These are phyloP conservation scores for Colletotrichum neosansevieriae DNA, from an alignment of 2,329 filamentous ascomycete species.

Conservation along the genomic window DNA sequence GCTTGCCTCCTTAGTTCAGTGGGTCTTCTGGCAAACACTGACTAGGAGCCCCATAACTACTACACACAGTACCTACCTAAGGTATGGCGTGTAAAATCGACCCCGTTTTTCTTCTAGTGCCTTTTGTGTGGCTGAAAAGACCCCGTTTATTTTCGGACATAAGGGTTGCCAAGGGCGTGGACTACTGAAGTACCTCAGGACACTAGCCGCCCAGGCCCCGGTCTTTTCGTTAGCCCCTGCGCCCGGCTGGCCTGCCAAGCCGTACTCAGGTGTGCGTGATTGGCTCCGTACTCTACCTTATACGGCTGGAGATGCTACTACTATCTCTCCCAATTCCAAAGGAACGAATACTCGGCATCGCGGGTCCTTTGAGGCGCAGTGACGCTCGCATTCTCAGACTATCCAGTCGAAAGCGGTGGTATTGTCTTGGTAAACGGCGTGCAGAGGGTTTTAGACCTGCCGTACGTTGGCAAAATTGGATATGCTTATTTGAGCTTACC, in stretches of 20 bases:
- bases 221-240: slow-evolving; percentile 7
- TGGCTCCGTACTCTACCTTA: slow-evolving; percentile 5
- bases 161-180: too few relatives aligned
- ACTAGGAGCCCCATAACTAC: too few relatives aligned
- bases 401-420: neutral
- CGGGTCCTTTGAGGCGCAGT: slow-evolving; percentile 26
- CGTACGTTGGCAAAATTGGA: neutral
- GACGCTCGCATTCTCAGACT: slow-evolving; percentile 5
- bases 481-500: neutral
- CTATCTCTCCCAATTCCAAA: too few relatives aligned
- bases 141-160: too few relatives aligned
- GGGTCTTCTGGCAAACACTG: too few relatives aligned
- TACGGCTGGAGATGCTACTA: slow-evolving; percentile 1
- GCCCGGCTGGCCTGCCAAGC: neutral
- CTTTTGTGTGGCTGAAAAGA: too few relatives aligned
- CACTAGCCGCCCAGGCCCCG: too few relatives aligned
- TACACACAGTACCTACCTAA: too few relatives aligned
- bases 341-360: neutral
- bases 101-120: too few relatives aligned
- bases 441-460: neutral
- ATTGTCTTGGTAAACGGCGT: neutral
- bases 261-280: slow-evolving; percentile 12
- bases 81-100: too few relatives aligned
- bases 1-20: neutral
- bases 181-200: too few relatives aligned